Evolutionary conservation across 2,329 filamentous ascomycete genomes (phyloP).

Genomic region (Leptographium lundbergii): DNA sequence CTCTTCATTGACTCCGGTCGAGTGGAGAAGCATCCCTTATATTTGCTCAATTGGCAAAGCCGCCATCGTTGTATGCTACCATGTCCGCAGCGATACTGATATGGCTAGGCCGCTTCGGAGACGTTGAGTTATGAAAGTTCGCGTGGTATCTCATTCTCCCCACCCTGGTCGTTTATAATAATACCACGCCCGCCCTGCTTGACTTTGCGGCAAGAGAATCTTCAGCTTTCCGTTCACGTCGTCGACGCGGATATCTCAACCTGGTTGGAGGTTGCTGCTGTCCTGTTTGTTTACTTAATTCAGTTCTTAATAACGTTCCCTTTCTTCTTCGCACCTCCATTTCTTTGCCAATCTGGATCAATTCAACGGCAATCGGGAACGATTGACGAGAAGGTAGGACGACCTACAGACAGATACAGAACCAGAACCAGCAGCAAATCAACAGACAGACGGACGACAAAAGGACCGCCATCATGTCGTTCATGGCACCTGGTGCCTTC

Average conservation of each 20-base stretch:
- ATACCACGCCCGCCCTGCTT: not conserved
- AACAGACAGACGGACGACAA: not conserved
- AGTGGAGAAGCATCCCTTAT: not conserved
- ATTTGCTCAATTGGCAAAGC: not conserved
- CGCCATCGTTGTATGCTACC: not conserved
- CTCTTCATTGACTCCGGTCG: constrained; percentile 2
- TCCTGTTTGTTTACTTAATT: not conserved
- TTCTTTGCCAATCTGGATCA: not conserved
- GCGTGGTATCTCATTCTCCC: not conserved
- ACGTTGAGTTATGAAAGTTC: not conserved
- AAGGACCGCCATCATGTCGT: constrained; percentile 22
- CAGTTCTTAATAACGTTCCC: not conserved
- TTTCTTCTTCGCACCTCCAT: not conserved
- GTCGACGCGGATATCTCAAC: not conserved
- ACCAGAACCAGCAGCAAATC: not conserved
- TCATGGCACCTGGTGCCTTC: constrained; percentile 26
- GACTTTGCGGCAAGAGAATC: not conserved
- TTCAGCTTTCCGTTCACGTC: not conserved
- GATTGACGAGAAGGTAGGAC: not conserved
- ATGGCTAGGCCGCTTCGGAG: not conserved
- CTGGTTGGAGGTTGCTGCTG: not conserved
- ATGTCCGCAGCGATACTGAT: not conserved
- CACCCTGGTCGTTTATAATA: not conserved
- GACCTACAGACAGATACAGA: not conserved
- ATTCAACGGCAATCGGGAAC: not conserved